phyloP scores from a whole-genome alignment of 1,284 basidiomycete species.

The Sanguinoderma infundibulare region DNA sequence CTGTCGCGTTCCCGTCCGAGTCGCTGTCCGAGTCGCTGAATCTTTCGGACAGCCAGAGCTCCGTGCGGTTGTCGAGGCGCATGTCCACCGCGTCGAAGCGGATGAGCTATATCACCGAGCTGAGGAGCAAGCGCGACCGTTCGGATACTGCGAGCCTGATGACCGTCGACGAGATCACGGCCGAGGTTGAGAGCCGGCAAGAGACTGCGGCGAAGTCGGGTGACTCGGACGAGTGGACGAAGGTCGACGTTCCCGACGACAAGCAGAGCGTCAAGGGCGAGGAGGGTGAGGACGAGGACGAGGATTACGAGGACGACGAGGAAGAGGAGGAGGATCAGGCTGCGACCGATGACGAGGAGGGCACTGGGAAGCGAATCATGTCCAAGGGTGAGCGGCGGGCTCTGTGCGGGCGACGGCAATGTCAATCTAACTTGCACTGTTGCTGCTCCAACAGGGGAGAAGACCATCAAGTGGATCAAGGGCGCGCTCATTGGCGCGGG shows the following conservation, averaged over 20 bases:
- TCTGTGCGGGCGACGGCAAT: constrained; percentile 1
- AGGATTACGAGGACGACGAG: constrained; percentile 47
- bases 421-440: constrained; percentile 7
- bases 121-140: constrained; percentile 79
- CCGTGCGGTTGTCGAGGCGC: constrained; percentile 41
- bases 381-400: constrained; percentile 55
- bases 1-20: constrained; percentile 79
- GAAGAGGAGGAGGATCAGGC: constrained; percentile 50
- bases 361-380: constrained; percentile 57
- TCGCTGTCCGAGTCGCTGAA: constrained; percentile 81
- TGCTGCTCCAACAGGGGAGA: constrained; percentile 44
- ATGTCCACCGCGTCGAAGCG: constrained; percentile 66
- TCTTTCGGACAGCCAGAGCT: constrained; percentile 44
- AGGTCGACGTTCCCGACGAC: constrained; percentile 53
- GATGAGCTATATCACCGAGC: constrained; percentile 78
- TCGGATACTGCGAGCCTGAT: constrained; percentile 91
- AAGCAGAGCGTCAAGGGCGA: constrained; percentile 44
- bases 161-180: constrained; percentile 98
- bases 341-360: constrained; percentile 45
- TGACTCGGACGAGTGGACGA: constrained; percentile 72
- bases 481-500: constrained; percentile 98
- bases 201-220: constrained; percentile 53
- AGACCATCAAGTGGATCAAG: constrained; percentile 96
- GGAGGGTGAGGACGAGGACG: constrained; percentile 37
- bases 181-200: constrained; percentile 89